These are phyloP conservation scores for Gentiana straminea DNA, from an alignment of 257 asterid species.

Conservation along the genomic window DNA sequence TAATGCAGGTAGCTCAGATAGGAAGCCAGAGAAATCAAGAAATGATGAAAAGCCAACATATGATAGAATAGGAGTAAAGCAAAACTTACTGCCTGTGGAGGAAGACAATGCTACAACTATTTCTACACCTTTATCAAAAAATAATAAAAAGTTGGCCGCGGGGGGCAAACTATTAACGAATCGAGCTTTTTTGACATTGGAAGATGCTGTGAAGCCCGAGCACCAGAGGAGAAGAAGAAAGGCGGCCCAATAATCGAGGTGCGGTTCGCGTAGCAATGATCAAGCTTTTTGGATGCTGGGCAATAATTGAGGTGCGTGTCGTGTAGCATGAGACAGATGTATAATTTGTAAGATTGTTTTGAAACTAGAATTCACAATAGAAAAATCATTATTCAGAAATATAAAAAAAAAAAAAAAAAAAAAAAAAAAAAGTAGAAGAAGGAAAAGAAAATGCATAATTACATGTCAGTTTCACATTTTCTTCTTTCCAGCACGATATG, in stretches of 20 bases:
- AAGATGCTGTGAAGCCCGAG: constrained; percentile 84
- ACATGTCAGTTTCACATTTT: too few species aligned
- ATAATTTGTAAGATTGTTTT: too few species aligned
- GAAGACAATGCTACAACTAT: constrained; percentile 12
- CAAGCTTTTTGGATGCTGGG: too few species aligned
- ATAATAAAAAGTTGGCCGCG: constrained; percentile 17
- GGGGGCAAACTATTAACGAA: constrained; percentile 16
- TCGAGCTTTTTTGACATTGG: constrained; percentile 29
- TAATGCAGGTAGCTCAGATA: constrained; percentile 15
- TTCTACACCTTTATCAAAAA: constrained; percentile 12
- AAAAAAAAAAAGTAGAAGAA: too few species aligned
- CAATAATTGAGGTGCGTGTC: too few species aligned
- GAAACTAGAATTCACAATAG: too few species aligned
- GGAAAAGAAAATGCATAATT: too few species aligned
- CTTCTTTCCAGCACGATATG: too few species aligned
- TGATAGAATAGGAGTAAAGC: constrained; percentile 5
- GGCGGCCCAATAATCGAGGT: constrained; percentile 16
- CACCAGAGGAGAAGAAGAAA: constrained; percentile 44
- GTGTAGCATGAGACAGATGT: too few species aligned
- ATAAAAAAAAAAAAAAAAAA: too few species aligned
- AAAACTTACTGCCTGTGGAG: constrained; percentile 12
- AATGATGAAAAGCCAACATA: constrained; percentile 10
- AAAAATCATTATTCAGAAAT: too few species aligned
- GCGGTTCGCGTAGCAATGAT: too few species aligned
- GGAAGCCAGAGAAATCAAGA: constrained; percentile 26